phyloP scores from a whole-genome alignment of 2,329 filamentous ascomycete genomes.

The Ampelomyces quisqualis region DNA sequence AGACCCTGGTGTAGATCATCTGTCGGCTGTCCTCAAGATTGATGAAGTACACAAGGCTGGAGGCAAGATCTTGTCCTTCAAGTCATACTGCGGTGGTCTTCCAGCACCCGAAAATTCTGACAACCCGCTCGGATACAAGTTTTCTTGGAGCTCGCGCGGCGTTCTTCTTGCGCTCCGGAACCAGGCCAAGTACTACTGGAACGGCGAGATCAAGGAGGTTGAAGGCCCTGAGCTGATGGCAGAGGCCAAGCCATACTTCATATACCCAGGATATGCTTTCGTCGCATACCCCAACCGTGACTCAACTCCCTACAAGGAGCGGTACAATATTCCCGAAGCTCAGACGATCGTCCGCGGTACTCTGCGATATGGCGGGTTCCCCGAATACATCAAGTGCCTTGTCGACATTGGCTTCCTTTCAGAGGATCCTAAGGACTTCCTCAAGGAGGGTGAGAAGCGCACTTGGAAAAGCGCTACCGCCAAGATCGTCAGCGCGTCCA shows the following conservation, averaged over 20 bases:
- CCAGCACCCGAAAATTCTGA: conserved; percentile 68
- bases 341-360: conserved; percentile 83
- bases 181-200: conserved; percentile 77
- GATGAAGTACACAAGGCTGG: conserved; percentile 82
- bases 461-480: conserved; percentile 84
- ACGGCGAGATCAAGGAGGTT: conserved; percentile 67
- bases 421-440: conserved; percentile 65
- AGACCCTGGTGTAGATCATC: conserved; percentile 71
- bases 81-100: conserved; percentile 67
- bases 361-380: conserved; percentile 85
- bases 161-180: conserved; percentile 86
- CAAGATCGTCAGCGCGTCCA: conserved; percentile 70
- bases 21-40: conserved; percentile 85
- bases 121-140: conserved; percentile 93
- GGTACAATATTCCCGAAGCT: conserved; percentile 89
- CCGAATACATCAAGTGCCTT: conserved; percentile 81
- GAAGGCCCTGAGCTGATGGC: conserved; percentile 73
- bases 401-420: conserved; percentile 88
- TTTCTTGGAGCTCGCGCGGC: conserved; percentile 74
- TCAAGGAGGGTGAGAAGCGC: conserved; percentile 61
- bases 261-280: conserved; percentile 85
- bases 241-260: conserved; percentile 83
- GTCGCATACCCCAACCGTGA: conserved; percentile 94
- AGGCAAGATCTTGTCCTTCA: conserved; percentile 81
- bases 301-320: conserved; percentile 81